Conservation (phyloP, 805 yeast species). For the Lachancea lanzarotensis region DNA sequence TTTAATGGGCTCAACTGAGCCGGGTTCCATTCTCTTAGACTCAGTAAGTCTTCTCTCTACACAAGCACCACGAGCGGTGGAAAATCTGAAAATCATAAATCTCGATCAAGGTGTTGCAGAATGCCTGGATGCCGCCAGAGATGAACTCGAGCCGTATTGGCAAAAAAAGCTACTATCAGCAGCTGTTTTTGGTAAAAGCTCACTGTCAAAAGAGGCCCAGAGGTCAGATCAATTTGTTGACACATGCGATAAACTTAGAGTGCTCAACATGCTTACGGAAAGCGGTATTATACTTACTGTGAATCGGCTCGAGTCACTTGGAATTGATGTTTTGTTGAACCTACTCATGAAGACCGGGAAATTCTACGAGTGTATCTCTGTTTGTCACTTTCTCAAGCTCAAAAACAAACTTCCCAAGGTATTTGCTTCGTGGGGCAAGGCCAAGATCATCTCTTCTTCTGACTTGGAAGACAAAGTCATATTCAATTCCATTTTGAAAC, state of each 20-base stretch:
- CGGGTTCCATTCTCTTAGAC: slow-evolving; percentile 77
- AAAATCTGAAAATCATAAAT: slow-evolving; percentile 54
- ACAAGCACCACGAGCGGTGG: slow-evolving; percentile 74
- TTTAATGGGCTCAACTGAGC: slow-evolving; percentile 75
- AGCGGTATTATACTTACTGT: slow-evolving; percentile 69
- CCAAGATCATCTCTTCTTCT: slow-evolving; percentile 51
- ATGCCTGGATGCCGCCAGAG: slow-evolving; percentile 68
- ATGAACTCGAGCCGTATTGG: slow-evolving; percentile 70
- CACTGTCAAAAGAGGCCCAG: slow-evolving; percentile 43
- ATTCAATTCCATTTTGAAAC: slow-evolving; percentile 41
- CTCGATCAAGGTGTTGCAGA: slow-evolving; percentile 55
- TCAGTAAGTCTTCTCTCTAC: slow-evolving; percentile 53
- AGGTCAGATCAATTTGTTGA: slow-evolving; percentile 57
- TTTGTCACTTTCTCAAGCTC: slow-evolving; percentile 44
- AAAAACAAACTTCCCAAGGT: slow-evolving; percentile 43
- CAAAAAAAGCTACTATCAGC: slow-evolving; percentile 78
- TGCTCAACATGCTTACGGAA: slow-evolving; percentile 59
- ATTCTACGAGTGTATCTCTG: slow-evolving; percentile 56
- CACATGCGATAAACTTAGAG: slow-evolving; percentile 55
- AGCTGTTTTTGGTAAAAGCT: slow-evolving; percentile 74
- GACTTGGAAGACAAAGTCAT: slow-evolving; percentile 55
- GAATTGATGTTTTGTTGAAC: slow-evolving; percentile 50
- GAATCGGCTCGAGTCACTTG: slow-evolving; percentile 44
- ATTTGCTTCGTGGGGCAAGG: slow-evolving; percentile 74
- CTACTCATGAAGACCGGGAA: slow-evolving; percentile 52